Base-by-base conservation (phyloP, 1,284 basidiomycete species). In the Rhodotorula sp. region DNA sequence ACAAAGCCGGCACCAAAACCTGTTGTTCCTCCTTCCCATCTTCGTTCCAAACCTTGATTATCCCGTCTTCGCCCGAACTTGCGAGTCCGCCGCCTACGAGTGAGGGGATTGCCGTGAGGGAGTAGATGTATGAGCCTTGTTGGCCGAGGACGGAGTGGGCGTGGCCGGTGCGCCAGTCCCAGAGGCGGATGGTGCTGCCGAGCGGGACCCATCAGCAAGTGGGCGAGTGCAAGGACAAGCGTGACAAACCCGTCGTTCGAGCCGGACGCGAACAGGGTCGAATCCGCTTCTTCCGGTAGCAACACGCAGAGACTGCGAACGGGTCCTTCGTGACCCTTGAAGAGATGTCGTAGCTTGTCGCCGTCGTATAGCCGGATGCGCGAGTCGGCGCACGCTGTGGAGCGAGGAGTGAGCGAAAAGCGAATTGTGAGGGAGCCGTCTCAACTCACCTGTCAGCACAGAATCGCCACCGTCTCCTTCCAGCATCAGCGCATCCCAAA, bases 101-200 rank as follows among this genome's bases (percentile, higher is more conserved):
- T 3, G 67, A n/a, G 0, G 89, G 88, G n/a, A 97, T 84, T n/a
- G 89, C 85, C 0, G 89, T 86, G 15, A 99, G 80, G 53, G 90
- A 89, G 82, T 99, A 99, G 31, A 99, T 91, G 79, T 98, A 99
- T 26, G 92, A 95, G 0, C 94, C 94, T 79, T 98, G 95, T 0
- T 92, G 93, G 2, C 89, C 89, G 28, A 99, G 82, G 0, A 88
- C 87, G 76, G 88, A 87, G 30, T 94, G 81, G 24, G 87, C 79
- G 73, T 90, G 87, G 34, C 93, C 90, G n/a, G 58, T 48, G 62
- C 86, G 46, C 59, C 92, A 84, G n/a, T 89, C 89, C 90, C 94
- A 97, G 26, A 95, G 86, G 57, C 88, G 89, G 73, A 97, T 88
- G 79, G 92, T 88, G 72, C 92, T 94, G 76, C 11, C 2, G 30